Evolutionary conservation across 2,329 filamentous ascomycete species (phyloP).

Genomic region (Simplicillium aogashimaense): DNA sequence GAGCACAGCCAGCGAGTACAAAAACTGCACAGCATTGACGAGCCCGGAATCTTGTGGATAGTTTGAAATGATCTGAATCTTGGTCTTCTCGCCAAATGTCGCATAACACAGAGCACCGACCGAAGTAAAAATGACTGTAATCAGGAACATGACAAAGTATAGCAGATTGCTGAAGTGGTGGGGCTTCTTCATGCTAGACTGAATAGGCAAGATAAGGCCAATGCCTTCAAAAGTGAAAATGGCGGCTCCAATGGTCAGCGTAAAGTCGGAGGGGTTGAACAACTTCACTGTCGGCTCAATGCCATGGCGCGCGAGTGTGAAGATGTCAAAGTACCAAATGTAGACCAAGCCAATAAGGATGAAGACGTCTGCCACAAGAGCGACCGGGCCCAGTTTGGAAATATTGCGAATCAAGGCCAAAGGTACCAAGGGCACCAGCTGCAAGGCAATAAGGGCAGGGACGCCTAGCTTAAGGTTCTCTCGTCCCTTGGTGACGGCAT

Average conservation of each 20-base stretch:
- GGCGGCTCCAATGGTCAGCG: conserved; percentile 60
- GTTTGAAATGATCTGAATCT: conserved; percentile 68
- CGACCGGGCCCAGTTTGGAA: conserved; percentile 59
- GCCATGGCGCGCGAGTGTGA: conserved; percentile 42
- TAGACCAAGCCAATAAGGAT: conserved; percentile 62
- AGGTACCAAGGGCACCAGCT: conserved; percentile 55
- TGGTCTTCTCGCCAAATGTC: conserved; percentile 58
- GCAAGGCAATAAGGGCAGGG: conserved; percentile 51
- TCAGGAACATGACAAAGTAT: conserved; percentile 60
- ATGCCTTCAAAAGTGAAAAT: conserved; percentile 77
- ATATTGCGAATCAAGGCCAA: conserved; percentile 65
- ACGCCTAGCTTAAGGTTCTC: conserved; percentile 42
- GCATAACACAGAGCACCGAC: conserved; percentile 66
- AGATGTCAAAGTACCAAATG: conserved; percentile 64
- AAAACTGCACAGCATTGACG: conserved; percentile 68
- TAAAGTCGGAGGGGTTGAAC: conserved; percentile 61
- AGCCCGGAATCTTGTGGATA: conserved; percentile 60
- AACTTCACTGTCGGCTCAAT: conserved; percentile 51
- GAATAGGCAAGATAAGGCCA: conserved; percentile 65
- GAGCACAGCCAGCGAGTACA: conserved; percentile 66
- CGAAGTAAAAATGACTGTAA: conserved; percentile 62
- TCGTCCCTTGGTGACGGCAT: conserved; percentile 44
- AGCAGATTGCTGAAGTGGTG: conserved; percentile 58
- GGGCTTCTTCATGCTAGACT: conserved; percentile 64
- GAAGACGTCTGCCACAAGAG: conserved; percentile 61